Evolutionary conservation across 768 basidiomycete genomes (phyloP).

Genomic region (Auriscalpium orientale): DNA sequence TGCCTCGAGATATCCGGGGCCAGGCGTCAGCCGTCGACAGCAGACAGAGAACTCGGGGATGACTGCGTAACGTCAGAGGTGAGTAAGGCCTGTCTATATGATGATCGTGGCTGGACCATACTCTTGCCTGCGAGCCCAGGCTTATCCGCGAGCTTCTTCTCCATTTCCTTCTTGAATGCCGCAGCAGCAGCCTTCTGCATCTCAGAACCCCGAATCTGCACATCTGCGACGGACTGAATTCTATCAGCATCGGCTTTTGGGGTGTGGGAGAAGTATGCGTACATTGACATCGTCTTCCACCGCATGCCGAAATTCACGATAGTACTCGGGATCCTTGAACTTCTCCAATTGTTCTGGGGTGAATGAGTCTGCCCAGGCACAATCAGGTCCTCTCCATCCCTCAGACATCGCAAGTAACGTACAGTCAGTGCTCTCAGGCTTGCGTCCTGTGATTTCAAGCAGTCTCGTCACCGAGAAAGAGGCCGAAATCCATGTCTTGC

Average conservation of each 20-base stretch:
- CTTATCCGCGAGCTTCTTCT: conserved; percentile 17
- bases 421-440: conserved; percentile 4
- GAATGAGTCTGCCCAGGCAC: conserved; percentile 13
- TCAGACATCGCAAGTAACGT: not conserved
- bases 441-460: conserved; percentile 5
- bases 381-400: not conserved
- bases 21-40: conserved; percentile 25
- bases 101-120: not conserved
- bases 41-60: conserved; percentile 22
- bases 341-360: conserved; percentile 14
- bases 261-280: not conserved
- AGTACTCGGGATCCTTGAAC: conserved; percentile 16
- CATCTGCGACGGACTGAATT: conserved; percentile 9
- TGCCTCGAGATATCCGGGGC: conserved; percentile 26
- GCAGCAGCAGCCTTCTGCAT: conserved; percentile 12
- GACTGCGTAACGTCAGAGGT: conserved; percentile 4
- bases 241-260: not conserved
- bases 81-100: not conserved
- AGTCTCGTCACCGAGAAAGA: conserved; percentile 4
- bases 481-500: conserved; percentile 16
- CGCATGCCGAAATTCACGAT: conserved; percentile 11
- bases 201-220: conserved; percentile 7
- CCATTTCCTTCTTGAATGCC: conserved; percentile 15
- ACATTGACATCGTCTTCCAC: conserved; percentile 19
- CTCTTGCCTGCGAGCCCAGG: conserved; percentile 19